Evolutionary conservation across 1,284 basidiomycete genomes (phyloP).

Genomic region (Nidula niveotomentosa): DNA sequence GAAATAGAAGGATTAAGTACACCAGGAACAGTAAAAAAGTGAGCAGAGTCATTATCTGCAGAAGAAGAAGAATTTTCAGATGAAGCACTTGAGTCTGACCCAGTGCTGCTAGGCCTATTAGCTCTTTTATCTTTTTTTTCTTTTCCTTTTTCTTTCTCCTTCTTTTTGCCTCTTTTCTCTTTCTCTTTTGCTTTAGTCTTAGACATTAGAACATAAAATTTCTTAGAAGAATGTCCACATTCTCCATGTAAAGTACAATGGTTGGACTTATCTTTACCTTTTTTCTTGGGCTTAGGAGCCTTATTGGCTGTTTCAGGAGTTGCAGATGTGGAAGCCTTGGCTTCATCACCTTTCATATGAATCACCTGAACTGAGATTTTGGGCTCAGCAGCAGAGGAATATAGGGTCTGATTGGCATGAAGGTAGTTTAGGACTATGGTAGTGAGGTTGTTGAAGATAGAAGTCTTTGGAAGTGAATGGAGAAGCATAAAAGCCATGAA

Average conservation of each 20-base stretch:
- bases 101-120: neutral
- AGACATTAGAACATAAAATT: neutral
- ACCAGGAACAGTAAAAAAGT: neutral
- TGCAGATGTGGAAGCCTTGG: too few species aligned
- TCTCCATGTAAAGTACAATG: neutral
- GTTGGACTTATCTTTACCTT: neutral
- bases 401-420: too few species aligned
- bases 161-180: neutral
- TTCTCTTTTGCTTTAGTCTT: neutral
- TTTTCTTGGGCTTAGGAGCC: too few species aligned
- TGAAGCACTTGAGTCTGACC: neutral
- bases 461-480: too few species aligned
- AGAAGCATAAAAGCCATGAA: too few species aligned
- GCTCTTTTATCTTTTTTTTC: neutral
- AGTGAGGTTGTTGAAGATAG: too few species aligned
- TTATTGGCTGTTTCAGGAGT: too few species aligned
- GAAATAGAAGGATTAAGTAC: neutral
- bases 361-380: too few species aligned
- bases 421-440: too few species aligned
- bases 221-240: neutral
- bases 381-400: too few species aligned
- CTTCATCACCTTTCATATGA: too few species aligned
- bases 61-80: neutral
- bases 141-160: neutral
- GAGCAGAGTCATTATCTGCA: neutral